Evolutionary conservation across 768 basidiomycete genomes (phyloP), one percentile per base, ranked within the genome.

Genomic region (Jaapia argillacea): DNA sequence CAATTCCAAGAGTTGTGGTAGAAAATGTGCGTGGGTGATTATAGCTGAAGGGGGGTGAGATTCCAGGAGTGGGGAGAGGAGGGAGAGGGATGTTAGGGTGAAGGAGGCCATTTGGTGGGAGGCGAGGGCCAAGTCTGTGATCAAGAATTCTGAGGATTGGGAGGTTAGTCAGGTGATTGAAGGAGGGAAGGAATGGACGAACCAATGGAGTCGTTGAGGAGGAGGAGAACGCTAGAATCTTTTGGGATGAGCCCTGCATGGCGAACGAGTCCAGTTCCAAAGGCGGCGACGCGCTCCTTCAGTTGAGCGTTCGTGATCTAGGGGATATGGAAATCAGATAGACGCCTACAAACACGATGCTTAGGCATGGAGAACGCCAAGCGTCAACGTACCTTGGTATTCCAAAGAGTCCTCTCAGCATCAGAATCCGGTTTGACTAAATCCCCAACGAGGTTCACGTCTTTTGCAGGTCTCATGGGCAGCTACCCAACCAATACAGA

Each of bases 201-300:
- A 85, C 88, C 87, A 37, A 91, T 65, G 36, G 81, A 61, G 54
- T 91, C 89, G 49, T 91, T 85, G 31, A 92, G 65, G 21, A 90
- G 63, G 10, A 91, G 60, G n/a, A 91, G 58, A 5, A 85, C 85
- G 47, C 68, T 79, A 23, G 85, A 82, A 41, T 76, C 71, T 41
- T 68, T 64, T 2, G 76, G 71, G 35, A 74, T 66, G 5, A 86
- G 61, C 14, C 68, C 67, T 2, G 72, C 73, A 26, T 77, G 62
- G 21, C 68, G 70, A 23, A 82, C 53, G 22, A 92, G 70, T 1
- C 86, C 89, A 7, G 78, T 75, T n/a, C 78, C 85, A 39, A 92
- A 70, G 5, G 81, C 72, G 12, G 74, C 68, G n/a, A 78, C 70
- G 36, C 85, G 79, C 51, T 80, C 77, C 61, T 78, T 75, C 6